Base-by-base conservation (phyloP, 1,284 basidiomycete species). In the Pseudozyma tsukubaensis region DNA sequence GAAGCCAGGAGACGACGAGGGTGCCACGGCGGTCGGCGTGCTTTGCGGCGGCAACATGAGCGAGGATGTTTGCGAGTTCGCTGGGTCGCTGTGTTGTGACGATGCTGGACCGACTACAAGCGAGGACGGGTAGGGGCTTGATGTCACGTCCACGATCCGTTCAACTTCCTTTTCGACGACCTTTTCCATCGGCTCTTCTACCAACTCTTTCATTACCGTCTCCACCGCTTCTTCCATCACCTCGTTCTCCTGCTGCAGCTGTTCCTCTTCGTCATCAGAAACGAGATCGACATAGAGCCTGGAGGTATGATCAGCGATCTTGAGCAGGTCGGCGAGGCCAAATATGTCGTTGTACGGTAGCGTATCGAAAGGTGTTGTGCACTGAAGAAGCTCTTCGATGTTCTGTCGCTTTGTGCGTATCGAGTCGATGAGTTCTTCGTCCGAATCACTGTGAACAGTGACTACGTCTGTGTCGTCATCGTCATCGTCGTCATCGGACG, bases 301-400 rank as follows among this genome's bases (percentile, higher is more conserved):
- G 32, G 62, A 56, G 1, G 63, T 51, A 32, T 63, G 58, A 32
- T 62, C 62, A 1, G 50, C 24, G 18, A 70, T 35, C 21, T 55
- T 65, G 50, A 69, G 63, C 54, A 69, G 55, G 13, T 70, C 67
- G 4, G 67, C 62, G 8, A 74, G 63, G 21, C 63, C 72, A 44
- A 66, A 62, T 10, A 74, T 62, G 37, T 74, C 72, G 58, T 67
- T 62, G 61, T 69, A 74, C 1, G 72, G 72, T 19, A 70, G 40
- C 7, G 67, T 67, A n/a, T 70, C 67, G 50, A 74, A 74, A 1
- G 72, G 63, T 13, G 56, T 60, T 0, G 72, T 70, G 59, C 65
- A 70, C 18, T 48, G 44, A 1, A 74, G 34, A 1, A 74, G 56
- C 18, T 74, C 67, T 32, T 74, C 67, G 18, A 74, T 54, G 60